A percentile compares a stretch with the other conserved stretches of the same genome.
These are phyloP conservation scores for Cercophora newfieldiana DNA, from an alignment of 495 filamentous ascomycete species.

Conservation along the genomic window DNA sequence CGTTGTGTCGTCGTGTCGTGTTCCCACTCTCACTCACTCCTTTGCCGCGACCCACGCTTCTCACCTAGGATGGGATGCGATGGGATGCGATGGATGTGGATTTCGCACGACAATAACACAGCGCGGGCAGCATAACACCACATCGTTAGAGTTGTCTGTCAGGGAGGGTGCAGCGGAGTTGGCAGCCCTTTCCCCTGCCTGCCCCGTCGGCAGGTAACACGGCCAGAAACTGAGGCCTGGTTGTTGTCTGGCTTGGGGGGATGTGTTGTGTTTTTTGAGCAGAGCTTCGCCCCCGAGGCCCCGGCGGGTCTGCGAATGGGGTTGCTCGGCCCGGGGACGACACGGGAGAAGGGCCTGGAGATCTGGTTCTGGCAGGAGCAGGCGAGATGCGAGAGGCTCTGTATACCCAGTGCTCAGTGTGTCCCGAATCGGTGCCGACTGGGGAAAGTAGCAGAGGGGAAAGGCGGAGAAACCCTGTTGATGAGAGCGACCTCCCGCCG, in stretches of 20 bases:
- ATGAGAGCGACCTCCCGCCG: neutral
- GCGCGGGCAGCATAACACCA: neutral
- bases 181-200: neutral
- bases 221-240: slow-evolving; percentile 13
- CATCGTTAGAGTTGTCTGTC: slow-evolving; percentile 4
- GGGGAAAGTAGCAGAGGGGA: neutral
- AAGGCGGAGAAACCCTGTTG: neutral
- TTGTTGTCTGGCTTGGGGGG: neutral
- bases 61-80: no score
- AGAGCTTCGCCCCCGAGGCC: neutral
- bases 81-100: no score
- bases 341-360: neutral
- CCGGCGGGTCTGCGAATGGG: neutral
- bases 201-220: slow-evolving; percentile 5
- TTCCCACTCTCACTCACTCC: no score
- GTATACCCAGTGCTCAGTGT: neutral
- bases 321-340: neutral
- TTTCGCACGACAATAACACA: no score
- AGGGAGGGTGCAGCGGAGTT: neutral
- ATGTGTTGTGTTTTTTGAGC: neutral
- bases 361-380: neutral
- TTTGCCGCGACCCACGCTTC: no score
- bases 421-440: neutral
- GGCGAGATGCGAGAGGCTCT: neutral
- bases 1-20: neutral